These are phyloP conservation scores for Thelephora terrestris DNA, from an alignment of 1,284 basidiomycete species.

Conservation along the genomic window DNA sequence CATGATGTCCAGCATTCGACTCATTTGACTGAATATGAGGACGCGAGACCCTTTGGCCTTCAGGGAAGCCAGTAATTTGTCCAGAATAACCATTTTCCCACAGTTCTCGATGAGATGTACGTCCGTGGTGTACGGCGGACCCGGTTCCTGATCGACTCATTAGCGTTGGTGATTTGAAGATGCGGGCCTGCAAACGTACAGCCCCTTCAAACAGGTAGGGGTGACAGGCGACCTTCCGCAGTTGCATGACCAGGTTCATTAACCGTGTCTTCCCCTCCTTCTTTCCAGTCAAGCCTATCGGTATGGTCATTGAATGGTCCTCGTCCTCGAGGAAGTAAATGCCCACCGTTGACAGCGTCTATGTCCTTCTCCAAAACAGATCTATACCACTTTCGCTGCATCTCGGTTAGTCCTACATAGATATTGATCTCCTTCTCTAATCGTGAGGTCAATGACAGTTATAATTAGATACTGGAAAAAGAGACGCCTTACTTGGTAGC, in stretches of 20 bases:
- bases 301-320: neutral
- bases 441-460: slow-evolving; percentile 8
- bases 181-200: slow-evolving; percentile 27
- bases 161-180: neutral
- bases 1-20: slow-evolving; percentile 83
- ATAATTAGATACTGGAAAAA: neutral
- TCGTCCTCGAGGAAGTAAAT: neutral
- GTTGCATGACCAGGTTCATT: slow-evolving; percentile 99
- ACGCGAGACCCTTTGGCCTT: slow-evolving; percentile 91
- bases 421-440: slow-evolving; percentile 98
- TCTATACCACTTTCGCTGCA: slow-evolving; percentile 98
- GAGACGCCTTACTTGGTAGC: slow-evolving; percentile 61
- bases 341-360: slow-evolving; percentile 87
- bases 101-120: slow-evolving; percentile 93
- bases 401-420: slow-evolving; percentile 94
- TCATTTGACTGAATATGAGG: slow-evolving; percentile 99
- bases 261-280: slow-evolving; percentile 97
- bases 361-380: slow-evolving; percentile 97
- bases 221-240: slow-evolving; percentile 78
- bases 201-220: slow-evolving; percentile 85
- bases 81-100: slow-evolving; percentile 97
- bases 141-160: slow-evolving; percentile 61
- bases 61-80: slow-evolving; percentile 86
- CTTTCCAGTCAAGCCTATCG: slow-evolving; percentile 76
- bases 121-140: slow-evolving; percentile 97